phyloP scores from a whole-genome alignment of 306 rosid species.

The Vigna unguiculata region DNA sequence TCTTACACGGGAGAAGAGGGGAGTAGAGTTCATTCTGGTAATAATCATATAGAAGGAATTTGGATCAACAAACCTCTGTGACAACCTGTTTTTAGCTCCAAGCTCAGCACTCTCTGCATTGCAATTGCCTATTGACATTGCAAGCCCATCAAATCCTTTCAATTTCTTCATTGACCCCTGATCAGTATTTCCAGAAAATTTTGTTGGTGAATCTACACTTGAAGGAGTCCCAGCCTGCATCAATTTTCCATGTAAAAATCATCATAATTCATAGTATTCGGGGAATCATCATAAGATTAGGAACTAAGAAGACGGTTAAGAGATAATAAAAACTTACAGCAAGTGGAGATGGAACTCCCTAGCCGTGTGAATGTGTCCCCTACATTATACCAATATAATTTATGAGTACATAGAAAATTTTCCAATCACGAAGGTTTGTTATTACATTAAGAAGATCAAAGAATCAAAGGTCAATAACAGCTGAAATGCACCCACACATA shows the following conservation, averaged over 20 bases:
- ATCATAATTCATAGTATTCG: constrained; percentile 19
- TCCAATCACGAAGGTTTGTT: constrained; percentile 33
- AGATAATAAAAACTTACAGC: constrained; percentile 64
- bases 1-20: no score
- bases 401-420: constrained; percentile 39
- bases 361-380: constrained; percentile 77
- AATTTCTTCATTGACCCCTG: no score
- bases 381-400: constrained; percentile 43
- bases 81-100: no score
- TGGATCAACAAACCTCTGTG: no score
- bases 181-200: constrained; percentile 80
- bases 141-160: no score
- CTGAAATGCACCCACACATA: not conserved
- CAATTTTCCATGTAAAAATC: constrained; percentile 41
- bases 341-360: constrained; percentile 74
- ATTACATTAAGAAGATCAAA: constrained; percentile 27
- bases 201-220: constrained; percentile 74
- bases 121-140: no score
- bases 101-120: no score
- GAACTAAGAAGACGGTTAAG: constrained; percentile 5
- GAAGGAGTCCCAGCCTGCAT: constrained; percentile 71
- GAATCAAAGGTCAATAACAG: constrained; percentile 31
- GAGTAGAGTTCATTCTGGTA: no score
- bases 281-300: not conserved
- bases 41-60: no score